Percentiles rank a stretch among this genome's conserved stretches.
phyloP scores from a whole-genome alignment of 1,139 yeast genomes.

The Lipomyces yarrowii region DNA sequence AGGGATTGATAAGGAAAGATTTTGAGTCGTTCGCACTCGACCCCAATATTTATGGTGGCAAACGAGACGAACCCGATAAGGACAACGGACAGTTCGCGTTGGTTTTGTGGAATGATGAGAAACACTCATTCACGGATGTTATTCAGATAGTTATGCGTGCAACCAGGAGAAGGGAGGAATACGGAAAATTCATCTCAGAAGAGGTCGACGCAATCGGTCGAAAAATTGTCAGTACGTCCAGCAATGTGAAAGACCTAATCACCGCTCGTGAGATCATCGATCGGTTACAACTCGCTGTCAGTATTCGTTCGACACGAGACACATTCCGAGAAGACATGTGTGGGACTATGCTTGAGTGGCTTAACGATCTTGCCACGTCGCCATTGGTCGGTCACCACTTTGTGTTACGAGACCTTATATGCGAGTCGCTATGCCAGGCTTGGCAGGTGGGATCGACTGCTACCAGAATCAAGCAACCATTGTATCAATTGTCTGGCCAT shows the following conservation, averaged over 20 bases:
- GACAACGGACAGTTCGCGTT: conserved; percentile 55
- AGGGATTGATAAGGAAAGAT: conserved; percentile 28
- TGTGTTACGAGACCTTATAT: conserved; percentile 54
- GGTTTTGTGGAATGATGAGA: conserved; percentile 75
- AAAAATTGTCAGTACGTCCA: conserved; percentile 65
- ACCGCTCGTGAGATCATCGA: conserved; percentile 57
- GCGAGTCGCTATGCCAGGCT: conserved; percentile 54
- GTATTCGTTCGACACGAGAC: conserved; percentile 70
- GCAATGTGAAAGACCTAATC: conserved; percentile 53
- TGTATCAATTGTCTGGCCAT: conserved; percentile 17
- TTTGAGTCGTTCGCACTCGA: conserved; percentile 23
- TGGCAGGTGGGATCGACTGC: conserved; percentile 53
- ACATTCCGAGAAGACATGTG: conserved; percentile 81
- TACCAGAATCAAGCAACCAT: conserved; percentile 21
- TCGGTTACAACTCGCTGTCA: conserved; percentile 65
- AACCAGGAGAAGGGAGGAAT: conserved; percentile 65
- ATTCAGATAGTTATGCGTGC: conserved; percentile 64
- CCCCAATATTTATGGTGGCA: conserved; percentile 35
- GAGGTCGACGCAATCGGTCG: conserved; percentile 67
- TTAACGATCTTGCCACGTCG: conserved; percentile 60
- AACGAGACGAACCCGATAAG: conserved; percentile 44
- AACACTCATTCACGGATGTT: conserved; percentile 74
- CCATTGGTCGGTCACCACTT: conserved; percentile 56
- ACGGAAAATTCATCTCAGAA: conserved; percentile 73
- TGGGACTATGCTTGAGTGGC: conserved; percentile 68